Conservation (phyloP, 345 rosid species). For the Corymbia maculata region DNA sequence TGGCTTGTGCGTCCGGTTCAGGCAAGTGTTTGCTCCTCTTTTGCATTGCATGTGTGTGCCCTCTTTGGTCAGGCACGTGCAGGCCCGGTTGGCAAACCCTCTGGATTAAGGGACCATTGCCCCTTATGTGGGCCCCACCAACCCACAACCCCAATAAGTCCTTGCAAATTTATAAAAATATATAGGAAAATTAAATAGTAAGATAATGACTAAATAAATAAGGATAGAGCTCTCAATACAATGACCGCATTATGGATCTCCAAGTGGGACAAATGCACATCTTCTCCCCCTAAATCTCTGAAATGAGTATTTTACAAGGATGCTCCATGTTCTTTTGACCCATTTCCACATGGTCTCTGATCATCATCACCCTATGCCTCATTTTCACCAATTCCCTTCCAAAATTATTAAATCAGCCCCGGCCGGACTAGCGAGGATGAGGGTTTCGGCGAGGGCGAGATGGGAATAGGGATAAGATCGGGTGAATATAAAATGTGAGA, state of each 20-base stretch:
- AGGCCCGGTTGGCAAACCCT: not conserved
- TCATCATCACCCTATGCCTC: not conserved
- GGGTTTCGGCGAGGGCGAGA: not conserved
- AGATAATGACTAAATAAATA: not conserved
- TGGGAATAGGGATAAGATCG: not conserved
- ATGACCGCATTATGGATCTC: not conserved
- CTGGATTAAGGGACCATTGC: not conserved
- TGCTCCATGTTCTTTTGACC: conserved; percentile 36
- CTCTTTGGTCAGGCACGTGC: not conserved
- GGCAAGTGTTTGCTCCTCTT: not conserved
- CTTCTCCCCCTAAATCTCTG: not conserved
- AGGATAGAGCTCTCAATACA: not conserved
- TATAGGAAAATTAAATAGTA: too few relatives aligned
- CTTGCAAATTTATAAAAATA: not conserved
- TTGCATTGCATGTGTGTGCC: not conserved
- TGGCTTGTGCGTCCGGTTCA: not conserved
- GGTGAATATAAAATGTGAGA: not conserved
- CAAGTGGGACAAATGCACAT: not conserved
- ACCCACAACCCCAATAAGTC: not conserved
- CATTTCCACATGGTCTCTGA: conserved; percentile 57
- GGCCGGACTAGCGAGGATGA: not conserved
- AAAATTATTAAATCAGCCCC: not conserved
- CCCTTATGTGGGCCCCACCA: not conserved
- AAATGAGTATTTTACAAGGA: conserved; percentile 45
- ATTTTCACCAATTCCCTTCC: not conserved